Evolutionary conservation across 2,329 filamentous ascomycete genomes (phyloP).

Genomic region (Fusarium sp.): DNA sequence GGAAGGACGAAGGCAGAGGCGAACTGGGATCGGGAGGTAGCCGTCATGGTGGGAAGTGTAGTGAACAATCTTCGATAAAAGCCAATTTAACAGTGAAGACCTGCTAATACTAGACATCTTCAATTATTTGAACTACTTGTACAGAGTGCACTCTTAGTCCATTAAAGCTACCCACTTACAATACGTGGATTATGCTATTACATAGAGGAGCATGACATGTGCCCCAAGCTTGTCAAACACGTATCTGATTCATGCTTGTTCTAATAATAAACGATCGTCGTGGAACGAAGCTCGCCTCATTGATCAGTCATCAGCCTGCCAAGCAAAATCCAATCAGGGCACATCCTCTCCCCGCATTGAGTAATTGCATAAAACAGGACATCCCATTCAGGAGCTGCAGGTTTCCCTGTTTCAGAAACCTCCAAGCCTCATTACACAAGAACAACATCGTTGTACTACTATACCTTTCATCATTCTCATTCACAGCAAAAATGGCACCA

Average conservation of each 20-base stretch:
- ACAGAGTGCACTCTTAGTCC: not conserved
- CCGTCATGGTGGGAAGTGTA: slow-evolving; percentile 92
- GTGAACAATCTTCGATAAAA: slow-evolving; percentile 64
- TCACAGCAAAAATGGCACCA: slow-evolving; percentile 63
- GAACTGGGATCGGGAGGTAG: slow-evolving; percentile 88
- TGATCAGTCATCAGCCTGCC: slow-evolving; percentile 37
- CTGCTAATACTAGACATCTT: not conserved
- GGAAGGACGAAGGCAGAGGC: slow-evolving; percentile 60
- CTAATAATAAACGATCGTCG: slow-evolving; percentile 22
- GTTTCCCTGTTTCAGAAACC: slow-evolving; percentile 14
- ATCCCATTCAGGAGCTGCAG: not conserved
- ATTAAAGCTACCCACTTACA: not conserved
- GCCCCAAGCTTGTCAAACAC: not conserved
- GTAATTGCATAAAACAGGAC: slow-evolving; percentile 21
- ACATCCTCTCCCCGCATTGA: slow-evolving; percentile 34
- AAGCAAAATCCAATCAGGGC: slow-evolving; percentile 36
- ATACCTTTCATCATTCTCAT: not conserved
- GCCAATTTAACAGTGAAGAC: not conserved
- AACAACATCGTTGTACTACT: not conserved
- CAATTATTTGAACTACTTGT: not conserved
- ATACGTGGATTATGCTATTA: not conserved
- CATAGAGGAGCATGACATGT: not conserved
- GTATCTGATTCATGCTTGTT: slow-evolving; percentile 8
- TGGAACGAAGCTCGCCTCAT: slow-evolving; percentile 2
- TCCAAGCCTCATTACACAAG: not conserved